Evolutionary conservation across 495 filamentous ascomycete genomes (phyloP).

Genomic region (Letharia lupina): DNA sequence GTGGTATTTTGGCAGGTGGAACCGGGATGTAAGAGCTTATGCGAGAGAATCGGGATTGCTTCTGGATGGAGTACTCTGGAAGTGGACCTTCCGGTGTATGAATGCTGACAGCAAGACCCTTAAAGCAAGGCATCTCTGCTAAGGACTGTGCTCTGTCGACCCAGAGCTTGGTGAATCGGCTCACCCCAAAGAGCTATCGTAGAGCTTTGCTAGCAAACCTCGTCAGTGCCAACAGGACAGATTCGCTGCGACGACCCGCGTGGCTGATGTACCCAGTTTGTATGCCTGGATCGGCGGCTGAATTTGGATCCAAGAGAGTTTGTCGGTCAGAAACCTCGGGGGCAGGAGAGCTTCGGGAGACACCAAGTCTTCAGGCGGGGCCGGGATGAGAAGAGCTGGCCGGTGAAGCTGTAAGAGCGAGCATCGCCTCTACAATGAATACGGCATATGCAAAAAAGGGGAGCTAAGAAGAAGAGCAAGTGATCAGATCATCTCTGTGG

Average conservation of each 20-base stretch:
- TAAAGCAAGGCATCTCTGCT: slow-evolving; percentile 82
- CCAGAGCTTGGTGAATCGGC: neutral
- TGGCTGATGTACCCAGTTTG: neutral
- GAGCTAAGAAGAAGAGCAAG: neutral
- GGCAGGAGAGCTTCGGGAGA: neutral
- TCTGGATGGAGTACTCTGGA: slow-evolving; percentile 88
- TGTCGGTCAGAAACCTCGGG: neutral
- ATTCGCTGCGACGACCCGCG: neutral
- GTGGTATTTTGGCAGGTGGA: slow-evolving; percentile 70
- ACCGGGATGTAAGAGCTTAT: slow-evolving; percentile 97
- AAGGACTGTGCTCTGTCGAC: neutral
- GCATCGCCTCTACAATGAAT: neutral
- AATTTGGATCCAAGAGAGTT: neutral
- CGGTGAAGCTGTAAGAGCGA: slow-evolving; percentile 3
- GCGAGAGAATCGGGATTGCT: slow-evolving; percentile 78
- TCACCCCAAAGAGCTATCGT: neutral
- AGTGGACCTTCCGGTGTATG: slow-evolving; percentile 84
- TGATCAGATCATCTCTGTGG: neutral
- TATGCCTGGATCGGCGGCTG: neutral
- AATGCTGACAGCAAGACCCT: slow-evolving; percentile 93
- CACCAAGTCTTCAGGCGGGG: neutral
- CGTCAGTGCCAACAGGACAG: neutral
- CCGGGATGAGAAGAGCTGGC: neutral
- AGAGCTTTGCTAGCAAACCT: neutral
- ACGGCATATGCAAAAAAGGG: neutral